Evolutionary conservation across 2,329 filamentous ascomycete species (phyloP).

Genomic region (Clonostachys sp.): DNA sequence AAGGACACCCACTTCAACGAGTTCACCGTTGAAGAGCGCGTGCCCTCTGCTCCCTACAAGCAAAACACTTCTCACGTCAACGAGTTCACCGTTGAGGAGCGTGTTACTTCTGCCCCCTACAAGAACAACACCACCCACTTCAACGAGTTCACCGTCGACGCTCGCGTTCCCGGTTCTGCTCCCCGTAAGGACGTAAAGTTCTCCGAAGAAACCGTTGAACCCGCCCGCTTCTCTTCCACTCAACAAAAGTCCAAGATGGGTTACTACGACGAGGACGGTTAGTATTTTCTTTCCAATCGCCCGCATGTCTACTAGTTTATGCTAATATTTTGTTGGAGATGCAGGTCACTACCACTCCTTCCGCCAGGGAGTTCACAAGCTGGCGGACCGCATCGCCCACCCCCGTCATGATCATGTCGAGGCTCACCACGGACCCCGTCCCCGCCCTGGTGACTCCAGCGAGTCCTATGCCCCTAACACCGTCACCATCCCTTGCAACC

Average conservation of each 20-base stretch:
- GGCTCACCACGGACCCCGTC: conserved; percentile 29
- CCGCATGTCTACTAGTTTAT: background rate
- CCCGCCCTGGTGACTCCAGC: conserved; percentile 17
- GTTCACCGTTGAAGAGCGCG: conserved; percentile 31
- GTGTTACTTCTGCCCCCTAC: conserved; percentile 33
- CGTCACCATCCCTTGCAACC: conserved; percentile 98
- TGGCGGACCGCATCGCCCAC: conserved; percentile 50
- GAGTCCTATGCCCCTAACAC: conserved; percentile 61
- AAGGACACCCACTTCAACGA: conserved; percentile 27
- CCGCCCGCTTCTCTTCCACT: conserved; percentile 34
- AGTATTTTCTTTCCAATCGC: conserved; percentile 16
- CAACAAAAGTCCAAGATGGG: conserved; percentile 53
- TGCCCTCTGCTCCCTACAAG: conserved; percentile 20
- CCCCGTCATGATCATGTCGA: conserved; percentile 32
- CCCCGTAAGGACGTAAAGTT: conserved; percentile 54
- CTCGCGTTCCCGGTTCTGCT: conserved; percentile 33
- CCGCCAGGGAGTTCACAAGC: conserved; percentile 51
- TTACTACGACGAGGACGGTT: conserved; percentile 62
- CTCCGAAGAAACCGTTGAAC: conserved; percentile 63
- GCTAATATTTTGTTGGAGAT: background rate
- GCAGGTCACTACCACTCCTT: conserved; percentile 56
- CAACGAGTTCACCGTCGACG: conserved; percentile 32
- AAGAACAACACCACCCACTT: conserved; percentile 14
- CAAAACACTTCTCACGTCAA: conserved; percentile 51
- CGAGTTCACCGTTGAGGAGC: conserved; percentile 60